Percentiles rank a stretch among this genome's conserved stretches.
These are phyloP conservation scores for Orbilia javanica DNA, from an alignment of 2,329 filamentous ascomycete genomes.

Conservation along the genomic window DNA sequence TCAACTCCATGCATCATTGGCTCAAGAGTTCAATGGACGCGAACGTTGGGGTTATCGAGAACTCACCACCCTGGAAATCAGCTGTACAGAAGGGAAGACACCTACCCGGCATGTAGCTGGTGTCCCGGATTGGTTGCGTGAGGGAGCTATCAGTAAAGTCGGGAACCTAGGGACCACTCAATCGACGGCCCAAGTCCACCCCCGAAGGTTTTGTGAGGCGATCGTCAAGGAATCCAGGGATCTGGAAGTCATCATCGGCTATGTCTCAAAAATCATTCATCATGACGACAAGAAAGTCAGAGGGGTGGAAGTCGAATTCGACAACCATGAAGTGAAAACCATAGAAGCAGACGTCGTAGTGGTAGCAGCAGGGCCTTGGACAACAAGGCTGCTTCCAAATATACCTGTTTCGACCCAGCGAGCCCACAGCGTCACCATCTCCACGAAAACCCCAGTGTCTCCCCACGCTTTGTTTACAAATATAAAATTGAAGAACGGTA, in stretches of 20 bases:
- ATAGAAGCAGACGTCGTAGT: conserved; percentile 63
- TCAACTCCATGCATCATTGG: conserved; percentile 82
- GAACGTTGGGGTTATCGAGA: conserved; percentile 82
- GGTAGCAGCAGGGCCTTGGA: conserved; percentile 74
- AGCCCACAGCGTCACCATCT: conserved; percentile 76
- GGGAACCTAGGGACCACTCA: conserved; percentile 31
- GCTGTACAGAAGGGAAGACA: conserved; percentile 32
- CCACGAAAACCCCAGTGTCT: conserved; percentile 71
- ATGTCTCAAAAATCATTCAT: conserved; percentile 32
- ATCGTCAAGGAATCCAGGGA: conserved; percentile 66
- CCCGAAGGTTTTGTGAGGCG: conserved; percentile 65
- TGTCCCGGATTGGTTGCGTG: conserved; percentile 39
- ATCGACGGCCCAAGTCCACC: conserved; percentile 89
- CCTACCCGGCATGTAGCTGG: not conserved
- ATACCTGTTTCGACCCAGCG: conserved; percentile 68
- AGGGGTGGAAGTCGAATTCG: conserved; percentile 39
- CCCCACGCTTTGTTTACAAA: conserved; percentile 84
- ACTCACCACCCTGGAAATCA: conserved; percentile 49
- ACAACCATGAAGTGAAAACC: conserved; percentile 68
- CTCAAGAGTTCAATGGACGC: conserved; percentile 83
- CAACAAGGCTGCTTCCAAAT: conserved; percentile 71
- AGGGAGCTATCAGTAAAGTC: conserved; percentile 10
- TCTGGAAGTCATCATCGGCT: conserved; percentile 23
- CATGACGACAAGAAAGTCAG: conserved; percentile 4
- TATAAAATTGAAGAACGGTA: conserved; percentile 69